Base-by-base conservation (phyloP, 306 rosid species). In the Morella rubra region DNA sequence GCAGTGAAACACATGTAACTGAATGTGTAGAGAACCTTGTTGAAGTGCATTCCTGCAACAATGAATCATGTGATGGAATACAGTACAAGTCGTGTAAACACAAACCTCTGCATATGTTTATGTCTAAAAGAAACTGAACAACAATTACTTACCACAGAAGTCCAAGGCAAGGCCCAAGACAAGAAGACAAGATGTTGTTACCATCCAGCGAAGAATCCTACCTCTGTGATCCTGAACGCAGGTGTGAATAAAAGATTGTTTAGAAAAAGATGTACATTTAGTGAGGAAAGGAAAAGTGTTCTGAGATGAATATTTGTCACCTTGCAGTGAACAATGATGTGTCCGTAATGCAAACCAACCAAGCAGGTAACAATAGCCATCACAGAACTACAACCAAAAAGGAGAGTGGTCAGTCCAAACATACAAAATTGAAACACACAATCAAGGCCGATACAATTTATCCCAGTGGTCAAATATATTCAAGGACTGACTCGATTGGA, bases 351-450 rank as follows among this genome's bases (percentile, higher is more conserved):
- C 90, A 96, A 77, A 72, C 99, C 99, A 76, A 96, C 40, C 85
- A 96, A 88, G 91, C 98, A 96, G 75, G 99, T 96, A 73, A 91
- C 90, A 59, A 92, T 58, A 12, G 99, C 98, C 99, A 96, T 91
- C 86, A 92, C 86, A 27, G 99, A 85, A 74, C 99, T 93, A 59
- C 69, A 77, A 47, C 9, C 9, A 24, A 77, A 72, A 81, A 69
- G 53, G 62, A 14, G 10, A 37, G 22, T 68, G n/a, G 56, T 24
- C 32, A 73, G 50, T 42, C 71, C 50, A 60, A 52, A 58, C 32
- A 12, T 44, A 74, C 46, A 77, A 76, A 77, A 50, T 79, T 64
- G 62, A 66, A 69, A 14, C 42, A 53, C 37, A 24, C 27, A 72
- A 18, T 22, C 27, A 14, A 73, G 16, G 45, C 32, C 22, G 6